Percentiles rank a stretch among this genome's conserved stretches.
Conservation (phyloP, 1,139 yeast species). For the Suhomyces atakaporum region DNA sequence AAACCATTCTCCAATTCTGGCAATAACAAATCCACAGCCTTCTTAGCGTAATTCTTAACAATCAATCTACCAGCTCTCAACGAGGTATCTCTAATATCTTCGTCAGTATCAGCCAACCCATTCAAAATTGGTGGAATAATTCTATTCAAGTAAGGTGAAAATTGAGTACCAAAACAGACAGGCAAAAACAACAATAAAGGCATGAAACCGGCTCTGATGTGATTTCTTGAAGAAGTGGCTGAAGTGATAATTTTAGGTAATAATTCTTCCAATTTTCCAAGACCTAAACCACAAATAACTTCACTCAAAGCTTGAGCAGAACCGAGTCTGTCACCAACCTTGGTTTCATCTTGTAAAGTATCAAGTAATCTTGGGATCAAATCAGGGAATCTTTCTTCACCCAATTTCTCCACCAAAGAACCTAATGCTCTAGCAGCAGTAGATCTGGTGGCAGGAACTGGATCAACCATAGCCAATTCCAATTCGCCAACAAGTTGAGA, state of each 20-base stretch:
- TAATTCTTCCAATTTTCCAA: constrained; percentile 82
- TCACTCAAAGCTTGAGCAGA: constrained; percentile 97
- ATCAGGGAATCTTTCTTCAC: constrained; percentile 94
- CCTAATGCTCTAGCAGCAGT: constrained; percentile 98
- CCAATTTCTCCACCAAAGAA: constrained; percentile 90
- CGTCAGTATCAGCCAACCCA: constrained; percentile 89
- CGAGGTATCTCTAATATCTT: constrained; percentile 85
- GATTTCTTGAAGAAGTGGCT: constrained; percentile 64
- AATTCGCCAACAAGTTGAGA: constrained; percentile 75
- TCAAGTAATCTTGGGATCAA: constrained; percentile 79
- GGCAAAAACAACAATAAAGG: constrained; percentile 89
- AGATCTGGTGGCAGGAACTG: constrained; percentile 95
- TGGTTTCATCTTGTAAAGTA: constrained; percentile 77
- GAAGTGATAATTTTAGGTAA: constrained; percentile 79
- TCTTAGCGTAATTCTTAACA: constrained; percentile 87
- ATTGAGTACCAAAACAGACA: constrained; percentile 90
- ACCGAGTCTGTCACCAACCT: constrained; percentile 91
- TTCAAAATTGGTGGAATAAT: constrained; percentile 88
- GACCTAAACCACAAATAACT: constrained; percentile 88
- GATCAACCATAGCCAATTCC: constrained; percentile 96
- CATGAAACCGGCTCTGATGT: constrained; percentile 90
- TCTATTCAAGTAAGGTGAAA: constrained; percentile 82
- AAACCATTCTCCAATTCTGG: constrained; percentile 94
- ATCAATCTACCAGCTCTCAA: constrained; percentile 90
- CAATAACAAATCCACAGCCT: constrained; percentile 87